Evolutionary conservation across 495 filamentous ascomycete genomes (phyloP).

Genomic region (Trichoderma gamsii): DNA sequence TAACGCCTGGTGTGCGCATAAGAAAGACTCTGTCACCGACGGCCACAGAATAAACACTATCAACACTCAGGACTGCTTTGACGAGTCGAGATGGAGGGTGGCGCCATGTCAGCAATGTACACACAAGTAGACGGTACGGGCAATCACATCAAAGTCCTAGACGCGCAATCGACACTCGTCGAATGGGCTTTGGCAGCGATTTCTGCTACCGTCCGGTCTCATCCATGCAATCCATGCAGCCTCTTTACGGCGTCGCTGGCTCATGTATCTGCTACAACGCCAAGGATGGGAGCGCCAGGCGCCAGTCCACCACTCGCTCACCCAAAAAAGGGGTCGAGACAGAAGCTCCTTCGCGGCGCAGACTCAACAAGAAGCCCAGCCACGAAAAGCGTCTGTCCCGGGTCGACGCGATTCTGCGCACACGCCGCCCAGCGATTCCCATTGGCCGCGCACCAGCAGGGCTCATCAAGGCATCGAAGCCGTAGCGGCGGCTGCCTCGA

Average conservation of each 20-base stretch:
- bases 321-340: too few species aligned
- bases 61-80: neutral
- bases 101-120: slow-evolving; percentile 6
- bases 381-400: neutral
- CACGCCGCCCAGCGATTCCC: neutral
- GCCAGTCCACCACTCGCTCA: neutral
- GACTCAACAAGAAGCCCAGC: too few species aligned
- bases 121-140: neutral
- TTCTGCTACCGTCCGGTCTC: neutral
- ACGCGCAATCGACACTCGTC: neutral
- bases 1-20: neutral
- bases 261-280: slow-evolving; percentile 11
- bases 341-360: too few species aligned
- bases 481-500: neutral
- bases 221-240: neutral
- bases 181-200: neutral
- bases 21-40: neutral
- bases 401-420: neutral
- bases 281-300: neutral
- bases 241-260: neutral
- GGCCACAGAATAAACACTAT: neutral
- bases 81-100: neutral
- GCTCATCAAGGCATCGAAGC: slow-evolving; percentile 3
- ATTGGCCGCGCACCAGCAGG: neutral
- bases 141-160: neutral